A percentile compares a stretch with the other conserved stretches of the same genome.
Evolutionary conservation across 2,329 filamentous ascomycete species (phyloP).

Genomic region (Aspergillus sp.): DNA sequence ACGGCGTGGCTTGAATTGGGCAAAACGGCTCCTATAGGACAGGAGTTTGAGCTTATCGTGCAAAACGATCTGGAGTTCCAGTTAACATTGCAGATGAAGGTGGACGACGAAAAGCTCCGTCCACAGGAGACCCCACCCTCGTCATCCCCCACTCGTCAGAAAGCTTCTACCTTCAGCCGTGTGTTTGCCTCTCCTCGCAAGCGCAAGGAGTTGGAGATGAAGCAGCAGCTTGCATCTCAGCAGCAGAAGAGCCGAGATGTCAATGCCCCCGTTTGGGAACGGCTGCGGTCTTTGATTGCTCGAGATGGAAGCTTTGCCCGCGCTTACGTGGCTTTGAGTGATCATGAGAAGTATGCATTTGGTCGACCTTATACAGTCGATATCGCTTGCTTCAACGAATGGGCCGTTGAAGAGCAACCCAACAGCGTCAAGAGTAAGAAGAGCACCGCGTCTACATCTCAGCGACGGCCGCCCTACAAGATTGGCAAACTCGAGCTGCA

Average conservation of each 20-base stretch:
- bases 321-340: constrained; percentile 88
- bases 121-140: constrained; percentile 36
- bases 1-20: constrained; percentile 93
- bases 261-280: constrained; percentile 65
- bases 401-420: constrained; percentile 82
- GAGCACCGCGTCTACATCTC: constrained; percentile 54
- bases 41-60: constrained; percentile 97
- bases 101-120: constrained; percentile 72
- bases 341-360: constrained; percentile 84
- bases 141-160: constrained; percentile 64
- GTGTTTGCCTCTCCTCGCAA: constrained; percentile 95
- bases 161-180: constrained; percentile 85
- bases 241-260: constrained; percentile 65
- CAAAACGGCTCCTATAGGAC: constrained; percentile 87
- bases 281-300: constrained; percentile 80
- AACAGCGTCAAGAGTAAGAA: constrained; percentile 96
- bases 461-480: constrained; percentile 86
- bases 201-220: constrained; percentile 87
- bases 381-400: constrained; percentile 96
- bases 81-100: constrained; percentile 90
- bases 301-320: constrained; percentile 92
- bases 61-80: constrained; percentile 99
- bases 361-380: constrained; percentile 85
- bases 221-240: constrained; percentile 78
- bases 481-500: constrained; percentile 93